Conservation (phyloP, 495 filamentous ascomycete genomes). For the Aspergillus conjunctus region DNA sequence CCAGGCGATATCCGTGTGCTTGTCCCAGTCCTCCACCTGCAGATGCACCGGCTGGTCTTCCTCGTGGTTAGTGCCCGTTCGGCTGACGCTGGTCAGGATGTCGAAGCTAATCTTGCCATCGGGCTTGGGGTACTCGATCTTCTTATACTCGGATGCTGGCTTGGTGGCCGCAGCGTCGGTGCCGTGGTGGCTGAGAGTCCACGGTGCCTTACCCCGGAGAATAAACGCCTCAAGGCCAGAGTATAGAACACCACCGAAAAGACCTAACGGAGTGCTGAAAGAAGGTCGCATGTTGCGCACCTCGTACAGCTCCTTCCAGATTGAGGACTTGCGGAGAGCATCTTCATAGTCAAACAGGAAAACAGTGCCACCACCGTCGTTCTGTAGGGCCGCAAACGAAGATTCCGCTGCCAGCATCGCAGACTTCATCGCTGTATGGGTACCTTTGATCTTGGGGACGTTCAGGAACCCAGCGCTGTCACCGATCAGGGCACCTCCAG, state of each 20-base stretch:
- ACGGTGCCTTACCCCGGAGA: constrained; percentile 81
- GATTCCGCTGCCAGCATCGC: constrained; percentile 97
- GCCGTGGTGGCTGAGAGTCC: constrained; percentile 86
- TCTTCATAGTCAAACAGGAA: constrained; percentile 97
- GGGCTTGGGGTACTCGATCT: constrained; percentile 96
- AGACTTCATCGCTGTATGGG: constrained; percentile 95
- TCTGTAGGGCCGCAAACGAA: constrained; percentile 70
- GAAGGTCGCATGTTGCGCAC: constrained; percentile 97
- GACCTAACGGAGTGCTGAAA: constrained; percentile 80
- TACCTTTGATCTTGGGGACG: constrained; percentile 98
- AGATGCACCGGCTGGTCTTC: constrained; percentile 97
- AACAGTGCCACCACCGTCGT: constrained; percentile 63
- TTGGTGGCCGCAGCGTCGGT: constrained; percentile 71
- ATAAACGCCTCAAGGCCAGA: constrained; percentile 91
- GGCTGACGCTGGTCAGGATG: constrained; percentile 88
- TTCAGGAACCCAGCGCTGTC: constrained; percentile 97
- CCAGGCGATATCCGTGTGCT: constrained; percentile 78
- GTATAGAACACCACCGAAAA: constrained; percentile 89
- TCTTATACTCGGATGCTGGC: constrained; percentile 71
- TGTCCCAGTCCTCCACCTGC: constrained; percentile 91
- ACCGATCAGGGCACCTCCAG: constrained; percentile 92
- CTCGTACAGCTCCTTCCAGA: constrained; percentile 93
- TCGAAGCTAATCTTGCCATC: constrained; percentile 94
- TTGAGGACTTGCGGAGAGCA: constrained; percentile 76
- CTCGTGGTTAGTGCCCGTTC: constrained; percentile 97